phyloP scores from a whole-genome alignment of 2,329 filamentous ascomycete species.

The Venturia aucupariae region DNA sequence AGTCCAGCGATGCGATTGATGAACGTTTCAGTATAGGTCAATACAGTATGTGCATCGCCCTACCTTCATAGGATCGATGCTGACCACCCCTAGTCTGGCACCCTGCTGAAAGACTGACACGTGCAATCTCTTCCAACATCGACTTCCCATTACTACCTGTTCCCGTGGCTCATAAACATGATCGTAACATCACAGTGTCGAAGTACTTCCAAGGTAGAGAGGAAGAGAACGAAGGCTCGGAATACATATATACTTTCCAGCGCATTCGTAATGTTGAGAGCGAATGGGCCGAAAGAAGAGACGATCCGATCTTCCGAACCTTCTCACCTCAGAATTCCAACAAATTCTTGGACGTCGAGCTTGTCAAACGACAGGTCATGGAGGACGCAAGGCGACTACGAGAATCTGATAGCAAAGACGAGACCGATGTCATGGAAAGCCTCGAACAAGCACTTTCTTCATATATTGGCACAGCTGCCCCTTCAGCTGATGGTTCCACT shows the following conservation, averaged over 20 bases:
- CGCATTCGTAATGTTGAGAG: constrained; percentile 10
- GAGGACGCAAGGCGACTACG: neutral
- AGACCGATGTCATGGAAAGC: constrained; percentile 16
- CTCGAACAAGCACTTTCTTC: constrained; percentile 16
- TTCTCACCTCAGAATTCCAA: constrained; percentile 7
- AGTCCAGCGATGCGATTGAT: constrained; percentile 13
- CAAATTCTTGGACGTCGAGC: constrained; percentile 1
- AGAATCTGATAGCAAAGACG: constrained; percentile 2
- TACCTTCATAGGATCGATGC: neutral
- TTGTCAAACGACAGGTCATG: neutral
- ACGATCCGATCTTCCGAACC: constrained; percentile 14
- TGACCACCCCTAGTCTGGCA: constrained; percentile 12
- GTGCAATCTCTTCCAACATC: constrained; percentile 6
- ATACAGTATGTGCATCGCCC: neutral
- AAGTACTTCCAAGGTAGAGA: constrained; percentile 12
- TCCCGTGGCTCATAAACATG: neutral
- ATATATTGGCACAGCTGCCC: constrained; percentile 10
- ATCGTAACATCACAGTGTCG: constrained; percentile 7
- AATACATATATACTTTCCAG: constrained; percentile 12
- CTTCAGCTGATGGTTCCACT: constrained; percentile 22
- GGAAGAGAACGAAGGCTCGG: constrained; percentile 8
- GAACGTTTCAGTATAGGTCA: constrained; percentile 14
- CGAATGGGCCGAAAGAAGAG: constrained; percentile 13
- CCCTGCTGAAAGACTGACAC: constrained; percentile 7
- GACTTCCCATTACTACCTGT: neutral